Base-by-base conservation (phyloP, 768 basidiomycete genomes). In the Lactarius sp. region DNA sequence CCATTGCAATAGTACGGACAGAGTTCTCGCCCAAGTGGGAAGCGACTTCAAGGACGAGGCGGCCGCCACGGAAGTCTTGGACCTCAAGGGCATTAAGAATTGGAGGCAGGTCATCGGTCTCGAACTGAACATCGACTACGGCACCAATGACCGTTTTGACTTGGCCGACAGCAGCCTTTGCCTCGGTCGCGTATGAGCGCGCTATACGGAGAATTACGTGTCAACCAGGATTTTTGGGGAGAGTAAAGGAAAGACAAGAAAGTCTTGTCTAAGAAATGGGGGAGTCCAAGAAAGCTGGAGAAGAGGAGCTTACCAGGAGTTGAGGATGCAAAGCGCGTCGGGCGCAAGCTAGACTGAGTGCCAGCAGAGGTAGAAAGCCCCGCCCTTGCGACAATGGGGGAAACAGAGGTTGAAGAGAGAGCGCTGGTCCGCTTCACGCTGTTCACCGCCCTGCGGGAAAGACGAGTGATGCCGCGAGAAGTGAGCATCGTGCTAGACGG, bases 121-220 rank as follows among this genome's bases (percentile, higher is more conserved):
- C 95, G 74, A 98, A 98, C 78, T 98, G 94, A 70, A 99, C 97
- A 76, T 99, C 97, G 74, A 99, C 97, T 79, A 99, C 97, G 79
- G 97, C 96, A 90, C 97, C 97, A 78, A 99, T 99, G 83, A 99
- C 95, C 71, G 94, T 95, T 83, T 98, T 97, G 73, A 98, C 91
- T 52, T 83, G 78, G 70, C 95, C 95, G 71, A 83, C 77, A 59
- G 82, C 75, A 69, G 71, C 77, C 80, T 85, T 88, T 64, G 90
- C 84, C 76, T 96, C 94, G 60, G 94, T 94, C 67, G 95, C 95
- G 83, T 95, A 96, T 55, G 86, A 79, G 75, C 94, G 94, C 67
- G 82, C 88, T 87, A 70, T n/a, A 39, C 55, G 65, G 69, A 64
- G 67, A 70, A 72, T 68, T 68, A 70, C 62, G 65, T 56, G 60